phyloP scores from a whole-genome alignment of 2,329 filamentous ascomycete species.

The Fonsecaea pedrosoi region DNA sequence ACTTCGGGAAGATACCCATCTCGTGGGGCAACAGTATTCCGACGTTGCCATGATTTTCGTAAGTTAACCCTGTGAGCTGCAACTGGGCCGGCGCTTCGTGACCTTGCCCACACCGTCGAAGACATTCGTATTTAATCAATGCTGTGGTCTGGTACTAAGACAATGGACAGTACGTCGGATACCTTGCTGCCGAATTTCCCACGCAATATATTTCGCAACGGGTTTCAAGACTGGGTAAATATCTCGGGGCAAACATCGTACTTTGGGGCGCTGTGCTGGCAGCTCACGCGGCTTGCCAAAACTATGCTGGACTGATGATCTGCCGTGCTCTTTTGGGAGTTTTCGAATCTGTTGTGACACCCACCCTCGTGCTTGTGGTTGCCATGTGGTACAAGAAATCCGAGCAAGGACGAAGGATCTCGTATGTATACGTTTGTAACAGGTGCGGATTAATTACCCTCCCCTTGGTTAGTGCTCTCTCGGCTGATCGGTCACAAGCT shows the following conservation, averaged over 20 bases:
- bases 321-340: constrained; percentile 56
- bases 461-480: constrained; percentile 41
- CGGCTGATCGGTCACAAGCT: constrained; percentile 47
- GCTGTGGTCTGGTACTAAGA: not conserved
- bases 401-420: constrained; percentile 43
- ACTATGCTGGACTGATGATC: constrained; percentile 53
- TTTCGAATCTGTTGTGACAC: constrained; percentile 58
- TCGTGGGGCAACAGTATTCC: constrained; percentile 57
- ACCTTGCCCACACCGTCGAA: not conserved
- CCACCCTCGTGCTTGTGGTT: constrained; percentile 60
- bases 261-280: constrained; percentile 55
- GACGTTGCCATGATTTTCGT: constrained; percentile 63
- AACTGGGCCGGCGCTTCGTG: not conserved
- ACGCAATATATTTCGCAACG: constrained; percentile 47
- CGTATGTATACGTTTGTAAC: constrained; percentile 41
- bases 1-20: constrained; percentile 57
- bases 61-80: not conserved
- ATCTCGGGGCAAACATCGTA: constrained; percentile 33
- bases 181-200: constrained; percentile 53
- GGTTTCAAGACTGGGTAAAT: constrained; percentile 40
- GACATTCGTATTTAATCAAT: not conserved
- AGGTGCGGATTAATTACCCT: constrained; percentile 9
- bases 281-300: constrained; percentile 51
- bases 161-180: constrained; percentile 54
- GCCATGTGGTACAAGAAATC: constrained; percentile 59